Base-by-base conservation (phyloP, 1,284 basidiomycete genomes). In the Termitomyces sp. region DNA sequence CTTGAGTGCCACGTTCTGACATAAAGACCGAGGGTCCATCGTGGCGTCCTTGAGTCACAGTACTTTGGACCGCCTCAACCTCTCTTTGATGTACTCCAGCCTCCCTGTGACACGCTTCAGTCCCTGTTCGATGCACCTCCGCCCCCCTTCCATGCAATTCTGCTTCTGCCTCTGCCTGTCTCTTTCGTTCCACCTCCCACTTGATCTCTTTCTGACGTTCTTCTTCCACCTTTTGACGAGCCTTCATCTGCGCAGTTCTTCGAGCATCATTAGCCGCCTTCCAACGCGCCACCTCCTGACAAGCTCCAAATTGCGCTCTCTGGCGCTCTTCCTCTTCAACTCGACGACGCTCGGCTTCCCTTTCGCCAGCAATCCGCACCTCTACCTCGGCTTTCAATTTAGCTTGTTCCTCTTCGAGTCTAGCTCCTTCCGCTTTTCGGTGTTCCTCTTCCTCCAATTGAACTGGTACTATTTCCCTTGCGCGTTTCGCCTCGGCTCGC, bases 401-500 rank as follows among this genome's bases (percentile, higher is more conserved):
- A 15, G 28, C 38, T 28, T 28, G 19, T 10, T 28, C 21, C 19
- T n/a, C 15, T 17, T 24, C 51, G n/a, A 30, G 28, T 43, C 17
- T 44, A 10, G 33, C 41, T 15, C 52, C 50, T 46, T 63, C 61
- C 33, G 49, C 54, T 42, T 61, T 61, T 40, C 56, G 33, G 17
- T 47, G 42, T 48, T 53, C 50, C 50, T 61, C 54, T 39, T 54
- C 51, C 51, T 61, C 50, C 21, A 10, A 43, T 17, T 28, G 15
- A 28, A 50, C 52, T 3, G 52, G 50, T 13, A 55, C 54, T 12
- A 53, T 54, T 30, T 58, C 54, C 28, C 24, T 53, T 24, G 45
- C 15, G 30, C 50, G 50, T 52, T 62, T 63, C 39, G 59, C 58
- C 43, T 50, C 58, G 30, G 55, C 58, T 21, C 55, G 62, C 45